A percentile compares a stretch with the other conserved stretches of the same genome.
phyloP scores from a whole-genome alignment of 164 flowering plant species.

The Dillenia suffruticosa region DNA sequence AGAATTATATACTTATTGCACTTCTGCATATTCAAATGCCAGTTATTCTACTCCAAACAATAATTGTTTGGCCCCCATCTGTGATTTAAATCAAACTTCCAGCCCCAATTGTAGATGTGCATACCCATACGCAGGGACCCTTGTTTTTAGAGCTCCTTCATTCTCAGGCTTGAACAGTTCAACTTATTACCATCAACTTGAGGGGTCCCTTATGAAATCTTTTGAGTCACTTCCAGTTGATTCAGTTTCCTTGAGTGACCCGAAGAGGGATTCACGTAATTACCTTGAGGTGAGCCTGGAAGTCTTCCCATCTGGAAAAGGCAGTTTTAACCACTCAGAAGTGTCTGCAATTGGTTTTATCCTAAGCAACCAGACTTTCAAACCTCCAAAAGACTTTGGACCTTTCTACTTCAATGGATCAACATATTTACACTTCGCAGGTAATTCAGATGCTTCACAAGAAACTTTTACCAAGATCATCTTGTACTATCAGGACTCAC shows the following conservation, averaged over 20 bases:
- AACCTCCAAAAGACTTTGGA: slow-evolving; percentile 31
- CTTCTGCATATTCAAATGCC: slow-evolving; percentile 11
- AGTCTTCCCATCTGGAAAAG: slow-evolving; percentile 39
- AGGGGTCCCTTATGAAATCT: slow-evolving; percentile 19
- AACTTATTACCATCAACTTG: slow-evolving; percentile 21
- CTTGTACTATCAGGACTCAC: background rate
- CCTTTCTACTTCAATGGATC: slow-evolving; percentile 36
- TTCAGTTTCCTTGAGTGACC: slow-evolving; percentile 41
- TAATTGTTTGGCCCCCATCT: slow-evolving; percentile 28
- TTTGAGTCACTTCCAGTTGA: slow-evolving; percentile 39
- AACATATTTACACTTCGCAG: slow-evolving; percentile 26
- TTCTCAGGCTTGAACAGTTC: slow-evolving; percentile 33
- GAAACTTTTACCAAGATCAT: background rate
- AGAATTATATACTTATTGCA: slow-evolving; percentile 24
- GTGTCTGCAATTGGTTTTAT: slow-evolving; percentile 24
- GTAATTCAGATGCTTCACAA: slow-evolving; percentile 17
- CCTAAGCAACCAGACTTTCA: slow-evolving; percentile 44
- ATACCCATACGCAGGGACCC: slow-evolving; percentile 41
- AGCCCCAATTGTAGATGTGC: slow-evolving; percentile 54
- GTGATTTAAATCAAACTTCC: slow-evolving; percentile 25
- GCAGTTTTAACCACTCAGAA: slow-evolving; percentile 35
- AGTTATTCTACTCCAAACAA: slow-evolving; percentile 30
- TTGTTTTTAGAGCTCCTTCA: slow-evolving; percentile 42
- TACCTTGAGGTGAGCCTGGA: slow-evolving; percentile 28
- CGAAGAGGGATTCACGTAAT: slow-evolving; percentile 16